Evolutionary conservation across 495 filamentous ascomycete genomes (phyloP).

Genomic region (Aspergillus heteromorphus): DNA sequence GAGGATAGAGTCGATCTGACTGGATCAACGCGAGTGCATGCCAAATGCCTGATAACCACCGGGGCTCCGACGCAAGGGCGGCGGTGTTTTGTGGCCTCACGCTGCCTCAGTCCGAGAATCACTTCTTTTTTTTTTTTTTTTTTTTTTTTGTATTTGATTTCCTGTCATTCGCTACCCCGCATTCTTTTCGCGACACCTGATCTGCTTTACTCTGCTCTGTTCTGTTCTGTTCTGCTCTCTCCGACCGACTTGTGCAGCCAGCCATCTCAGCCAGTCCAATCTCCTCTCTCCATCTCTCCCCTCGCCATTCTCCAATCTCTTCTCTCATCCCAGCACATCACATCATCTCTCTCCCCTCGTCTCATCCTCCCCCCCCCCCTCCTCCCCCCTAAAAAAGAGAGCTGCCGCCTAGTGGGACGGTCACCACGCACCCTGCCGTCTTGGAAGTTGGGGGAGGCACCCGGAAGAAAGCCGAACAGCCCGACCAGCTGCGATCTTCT

Average conservation of each 20-base stretch:
- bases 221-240: background rate
- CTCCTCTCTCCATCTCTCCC: background rate
- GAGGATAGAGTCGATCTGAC: too few relatives aligned
- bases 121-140: slow-evolving; percentile 3
- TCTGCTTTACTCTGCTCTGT: background rate
- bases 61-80: background rate
- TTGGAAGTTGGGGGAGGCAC: background rate
- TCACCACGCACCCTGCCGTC: too few relatives aligned
- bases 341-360: background rate
- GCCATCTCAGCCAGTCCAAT: background rate
- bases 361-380: background rate
- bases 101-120: too few relatives aligned
- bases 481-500: background rate
- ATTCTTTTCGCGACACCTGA: background rate
- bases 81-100: too few relatives aligned
- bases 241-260: background rate
- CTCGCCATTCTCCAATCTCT: background rate
- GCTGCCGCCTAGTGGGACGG: background rate
- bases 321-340: background rate
- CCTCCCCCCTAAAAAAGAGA: background rate
- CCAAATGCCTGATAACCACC: background rate
- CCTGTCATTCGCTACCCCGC: background rate
- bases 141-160: background rate
- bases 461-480: background rate
- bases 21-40: too few relatives aligned